These are phyloP conservation scores for Byssothecium circinans DNA, from an alignment of 2,329 filamentous ascomycete species.

Conservation along the genomic window DNA sequence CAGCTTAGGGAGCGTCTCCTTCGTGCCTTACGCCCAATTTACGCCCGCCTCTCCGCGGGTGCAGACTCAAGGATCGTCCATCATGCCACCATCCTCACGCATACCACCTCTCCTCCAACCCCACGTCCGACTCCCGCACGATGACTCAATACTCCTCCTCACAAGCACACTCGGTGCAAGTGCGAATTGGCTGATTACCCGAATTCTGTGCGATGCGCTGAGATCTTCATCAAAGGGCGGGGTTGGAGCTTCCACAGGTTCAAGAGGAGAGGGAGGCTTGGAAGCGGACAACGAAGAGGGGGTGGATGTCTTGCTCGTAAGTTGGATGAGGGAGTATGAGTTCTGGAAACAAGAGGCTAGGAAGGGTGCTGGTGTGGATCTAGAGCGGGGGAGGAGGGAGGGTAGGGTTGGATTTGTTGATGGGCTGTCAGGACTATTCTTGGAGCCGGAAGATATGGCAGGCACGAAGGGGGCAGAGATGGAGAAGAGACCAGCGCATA, in stretches of 20 bases:
- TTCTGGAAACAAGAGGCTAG: conserved; percentile 77
- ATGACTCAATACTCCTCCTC: conserved; percentile 65
- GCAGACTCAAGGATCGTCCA: background rate
- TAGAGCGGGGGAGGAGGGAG: conserved; percentile 61
- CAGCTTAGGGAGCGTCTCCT: too few species aligned
- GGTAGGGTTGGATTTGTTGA: conserved; percentile 74
- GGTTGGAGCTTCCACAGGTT: conserved; percentile 44
- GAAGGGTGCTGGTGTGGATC: conserved; percentile 71
- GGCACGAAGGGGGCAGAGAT: background rate
- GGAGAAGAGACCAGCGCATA: conserved; percentile 1
- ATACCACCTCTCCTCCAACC: conserved; percentile 67
- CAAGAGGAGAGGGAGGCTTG: background rate
- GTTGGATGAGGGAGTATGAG: conserved; percentile 74
- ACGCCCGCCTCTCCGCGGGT: background rate
- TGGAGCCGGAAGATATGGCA: conserved; percentile 10
- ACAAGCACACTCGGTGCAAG: conserved; percentile 63
- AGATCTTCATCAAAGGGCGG: conserved; percentile 29
- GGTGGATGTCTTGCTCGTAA: conserved; percentile 68
- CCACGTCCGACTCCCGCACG: conserved; percentile 61
- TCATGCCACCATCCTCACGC: conserved; percentile 49
- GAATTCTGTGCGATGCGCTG: conserved; percentile 55
- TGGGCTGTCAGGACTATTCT: conserved; percentile 65
- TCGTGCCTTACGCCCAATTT: too few species aligned
- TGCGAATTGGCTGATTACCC: conserved; percentile 59
- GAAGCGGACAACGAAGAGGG: conserved; percentile 14